A percentile compares a stretch with the other conserved stretches of the same genome.
Evolutionary conservation across 2,329 filamentous ascomycete species (phyloP).

Genomic region (Neonectria punicea): DNA sequence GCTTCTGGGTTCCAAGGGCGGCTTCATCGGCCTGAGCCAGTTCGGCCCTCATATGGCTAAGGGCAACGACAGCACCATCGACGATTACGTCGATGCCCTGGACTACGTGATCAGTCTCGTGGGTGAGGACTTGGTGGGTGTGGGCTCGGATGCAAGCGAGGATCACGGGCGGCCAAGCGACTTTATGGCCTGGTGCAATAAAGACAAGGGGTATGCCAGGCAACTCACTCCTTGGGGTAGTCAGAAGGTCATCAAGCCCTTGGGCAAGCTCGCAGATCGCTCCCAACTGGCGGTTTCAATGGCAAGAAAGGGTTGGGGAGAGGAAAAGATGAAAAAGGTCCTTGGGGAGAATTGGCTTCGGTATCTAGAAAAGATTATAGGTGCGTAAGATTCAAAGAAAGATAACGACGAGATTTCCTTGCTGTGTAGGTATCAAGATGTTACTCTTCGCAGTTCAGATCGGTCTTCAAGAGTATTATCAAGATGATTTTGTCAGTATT

Average conservation of each 20-base stretch:
- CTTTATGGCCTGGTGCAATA: conserved; percentile 54
- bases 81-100: conserved; percentile 53
- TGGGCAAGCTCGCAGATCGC: conserved; percentile 49
- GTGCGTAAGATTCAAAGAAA: neutral
- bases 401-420: neutral
- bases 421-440: no score
- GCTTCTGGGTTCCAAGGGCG: conserved; percentile 49
- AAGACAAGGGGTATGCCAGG: conserved; percentile 53
- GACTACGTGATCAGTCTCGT: conserved; percentile 51
- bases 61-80: conserved; percentile 54
- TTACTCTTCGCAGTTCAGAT: no score
- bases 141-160: conserved; percentile 53
- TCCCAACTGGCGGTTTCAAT: conserved; percentile 49
- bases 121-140: conserved; percentile 50
- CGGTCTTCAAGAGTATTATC: no score
- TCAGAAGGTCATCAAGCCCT: conserved; percentile 52
- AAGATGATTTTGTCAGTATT: no score
- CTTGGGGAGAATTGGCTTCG: conserved; percentile 52
- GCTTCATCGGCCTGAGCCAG: conserved; percentile 52
- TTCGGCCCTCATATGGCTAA: conserved; percentile 53
- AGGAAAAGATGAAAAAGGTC: conserved; percentile 52
- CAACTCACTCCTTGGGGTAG: conserved; percentile 53
- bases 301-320: conserved; percentile 51
- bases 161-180: conserved; percentile 52
- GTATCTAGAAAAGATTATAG: conserved; percentile 49